Percentiles rank a stretch among this genome's conserved stretches.
These are phyloP conservation scores for Russula ochroleuca DNA, from an alignment of 768 basidiomycete genomes.

Conservation along the genomic window DNA sequence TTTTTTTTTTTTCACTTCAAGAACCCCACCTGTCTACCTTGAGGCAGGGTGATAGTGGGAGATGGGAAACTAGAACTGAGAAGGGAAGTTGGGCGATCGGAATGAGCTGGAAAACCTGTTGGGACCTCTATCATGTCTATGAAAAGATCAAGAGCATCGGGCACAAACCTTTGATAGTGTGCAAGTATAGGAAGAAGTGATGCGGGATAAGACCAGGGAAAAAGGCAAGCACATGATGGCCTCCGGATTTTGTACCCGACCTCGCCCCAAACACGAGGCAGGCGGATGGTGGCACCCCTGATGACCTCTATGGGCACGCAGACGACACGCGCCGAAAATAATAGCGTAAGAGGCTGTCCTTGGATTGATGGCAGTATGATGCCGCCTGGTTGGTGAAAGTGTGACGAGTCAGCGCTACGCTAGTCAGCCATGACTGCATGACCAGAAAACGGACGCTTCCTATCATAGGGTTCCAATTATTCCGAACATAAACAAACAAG, in stretches of 20 bases:
- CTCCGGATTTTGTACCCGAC: slow-evolving; percentile 25
- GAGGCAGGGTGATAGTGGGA: slow-evolving; percentile 24
- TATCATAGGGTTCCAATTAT: too few relatives aligned
- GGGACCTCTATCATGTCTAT: slow-evolving; percentile 9
- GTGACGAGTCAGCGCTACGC: slow-evolving; percentile 10
- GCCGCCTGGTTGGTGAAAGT: neutral
- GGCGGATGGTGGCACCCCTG: slow-evolving; percentile 21
- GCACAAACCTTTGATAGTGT: slow-evolving; percentile 22
- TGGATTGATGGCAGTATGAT: neutral
- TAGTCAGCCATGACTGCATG: neutral
- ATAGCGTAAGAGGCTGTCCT: slow-evolving; percentile 24
- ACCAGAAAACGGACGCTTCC: neutral
- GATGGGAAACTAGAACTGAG: slow-evolving; percentile 15
- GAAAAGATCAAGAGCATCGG: slow-evolving; percentile 17
- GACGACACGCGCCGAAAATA: slow-evolving; percentile 18
- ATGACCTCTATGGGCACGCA: slow-evolving; percentile 26
- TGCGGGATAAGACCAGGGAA: slow-evolving; percentile 20
- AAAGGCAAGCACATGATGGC: slow-evolving; percentile 25
- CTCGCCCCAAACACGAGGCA: slow-evolving; percentile 22
- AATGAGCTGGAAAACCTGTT: slow-evolving; percentile 16
- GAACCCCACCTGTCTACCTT: slow-evolving; percentile 24
- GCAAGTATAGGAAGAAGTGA: slow-evolving; percentile 13
- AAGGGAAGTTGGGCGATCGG: slow-evolving; percentile 18
- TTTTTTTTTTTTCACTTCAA: slow-evolving; percentile 15
- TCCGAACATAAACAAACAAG: neutral